Evolutionary conservation across 2,329 filamentous ascomycete genomes (phyloP).

Genomic region (Penicillium sp.): DNA sequence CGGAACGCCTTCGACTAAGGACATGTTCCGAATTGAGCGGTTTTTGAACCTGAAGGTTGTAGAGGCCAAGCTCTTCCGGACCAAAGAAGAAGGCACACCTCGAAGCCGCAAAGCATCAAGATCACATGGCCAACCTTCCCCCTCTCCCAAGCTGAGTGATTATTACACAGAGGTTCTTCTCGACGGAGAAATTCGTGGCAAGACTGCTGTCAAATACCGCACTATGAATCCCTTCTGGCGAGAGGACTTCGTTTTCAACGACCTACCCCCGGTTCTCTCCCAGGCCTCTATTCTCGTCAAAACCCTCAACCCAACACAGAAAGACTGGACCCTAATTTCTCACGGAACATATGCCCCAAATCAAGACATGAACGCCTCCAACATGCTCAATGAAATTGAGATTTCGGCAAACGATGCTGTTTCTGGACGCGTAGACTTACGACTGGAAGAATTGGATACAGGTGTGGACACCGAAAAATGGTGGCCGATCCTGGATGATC

Average conservation of each 20-base stretch:
- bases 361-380: conserved; percentile 42
- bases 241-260: conserved; percentile 50
- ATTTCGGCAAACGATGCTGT: conserved; percentile 50
- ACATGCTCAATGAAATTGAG: conserved; percentile 48
- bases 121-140: conserved; percentile 29
- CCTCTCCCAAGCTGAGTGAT: conserved; percentile 37
- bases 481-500: conserved; percentile 78
- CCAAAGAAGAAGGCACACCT: conserved; percentile 32
- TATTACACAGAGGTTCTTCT: conserved; percentile 52
- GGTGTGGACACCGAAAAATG: conserved; percentile 83
- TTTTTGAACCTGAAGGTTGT: conserved; percentile 61
- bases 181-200: conserved; percentile 51
- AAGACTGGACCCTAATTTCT: conserved; percentile 52
- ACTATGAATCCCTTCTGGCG: conserved; percentile 52
- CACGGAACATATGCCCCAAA: conserved; percentile 46
- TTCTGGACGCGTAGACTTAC: conserved; percentile 70
- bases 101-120: conserved; percentile 37
- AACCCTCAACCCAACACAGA: conserved; percentile 49
- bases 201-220: conserved; percentile 50
- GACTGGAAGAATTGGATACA: conserved; percentile 74
- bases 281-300: conserved; percentile 50
- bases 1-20: conserved; percentile 44
- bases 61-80: conserved; percentile 58
- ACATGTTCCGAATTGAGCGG: conserved; percentile 69
- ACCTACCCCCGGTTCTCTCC: conserved; percentile 51